Evolutionary conservation across 1,284 basidiomycete species (phyloP), one percentile per base, ranked within the genome.

Genomic region (Taiwanofungus camphoratus): DNA sequence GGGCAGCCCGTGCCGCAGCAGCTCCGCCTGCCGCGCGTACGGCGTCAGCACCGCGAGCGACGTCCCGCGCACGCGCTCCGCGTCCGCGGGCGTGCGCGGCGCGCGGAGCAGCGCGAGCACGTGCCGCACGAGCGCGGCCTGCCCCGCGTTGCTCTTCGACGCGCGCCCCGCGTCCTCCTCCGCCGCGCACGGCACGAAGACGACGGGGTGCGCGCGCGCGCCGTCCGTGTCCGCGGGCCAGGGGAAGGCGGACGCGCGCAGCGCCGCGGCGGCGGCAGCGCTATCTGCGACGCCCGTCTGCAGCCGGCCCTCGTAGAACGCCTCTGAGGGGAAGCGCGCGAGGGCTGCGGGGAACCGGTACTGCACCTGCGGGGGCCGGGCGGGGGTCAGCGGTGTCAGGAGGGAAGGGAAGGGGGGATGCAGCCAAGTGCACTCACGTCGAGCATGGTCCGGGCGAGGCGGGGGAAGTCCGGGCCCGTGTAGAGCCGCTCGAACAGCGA

Each of bases 401-500:
- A n/a, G n/a, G n/a, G n/a, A n/a, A n/a, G n/a, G n/a, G 15, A 5
- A 33, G 34, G 16, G 45, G 15, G 21, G 9, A 24, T 37, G 24
- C n/a, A 29, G 30, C 31, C 11, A 8, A 34, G 39, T 7, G 27
- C 15, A 48, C 67, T 42, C 44, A 79, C 75, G 51, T 82, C 70
- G 18, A 82, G 63, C 81, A 83, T 83, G 0, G 76, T 76, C 41
- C 76, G 75, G 3, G 58, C 52, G 43, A 80, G 64, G 5, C 63
- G 65, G 1, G 57, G 49, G 12, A 53, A 59, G 1, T 61, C 45
- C 2, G 55, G 52, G 1, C 69, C 68, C 0, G 61, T 73, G 49
- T 79, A 82, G 0, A 82, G 62, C 31, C 79, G 59, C 54, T 84
- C 80, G 27, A 84, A 59, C 12, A 82, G 62, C 0, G 80, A 82